Base-by-base conservation (phyloP, 129 eudicot genomes). In the Ambrosia artemisiifolia region DNA sequence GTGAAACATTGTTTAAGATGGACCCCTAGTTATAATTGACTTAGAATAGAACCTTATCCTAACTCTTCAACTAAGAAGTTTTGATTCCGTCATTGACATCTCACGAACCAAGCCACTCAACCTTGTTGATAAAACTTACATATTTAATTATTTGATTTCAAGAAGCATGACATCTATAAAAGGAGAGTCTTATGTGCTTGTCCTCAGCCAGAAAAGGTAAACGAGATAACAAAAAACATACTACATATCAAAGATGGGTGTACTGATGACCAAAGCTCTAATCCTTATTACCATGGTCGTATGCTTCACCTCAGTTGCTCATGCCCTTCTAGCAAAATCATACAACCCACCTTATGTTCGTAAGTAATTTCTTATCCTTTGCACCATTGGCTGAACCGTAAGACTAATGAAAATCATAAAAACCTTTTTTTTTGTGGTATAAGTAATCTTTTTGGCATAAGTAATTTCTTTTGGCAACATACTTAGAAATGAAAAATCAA, bases 321-420 rank as follows among this genome's bases (percentile, higher is more conserved):
- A 60, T 53, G 86, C 80, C 59, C 40, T 49, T n/a, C 78, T 69
- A 63, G 83, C 83, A 19, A 67, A 60, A 14, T 57, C 57, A 18
- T 78, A 72, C 24, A 53, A 13, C 12, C 82, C 80, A 10, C 82
- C 81, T 36, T 83, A 83, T 35, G 35, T 46, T 65, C 87, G 82
- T 83, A 72, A 75, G 84, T 76, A 42, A 5, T 77, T 11, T 34
- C 43, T 13, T 59, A 17, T 16, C 51, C 20, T 76, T 12, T 3
- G 34, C 3, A 38, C 7, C 10, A 38, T 38, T 38, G 43, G 10
- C 9, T 7, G 43, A 38, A 6, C 4, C 11, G 43, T 38, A 38
- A 9, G 43, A 1, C 43, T 38, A 38, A 38, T 38, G 9, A 38
- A 35, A 38, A 38, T 7, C 43, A 2, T 38, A 38, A 38, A 38